These are phyloP conservation scores for Phoma sp. DNA, from an alignment of 2,329 filamentous ascomycete species.

Conservation along the genomic window DNA sequence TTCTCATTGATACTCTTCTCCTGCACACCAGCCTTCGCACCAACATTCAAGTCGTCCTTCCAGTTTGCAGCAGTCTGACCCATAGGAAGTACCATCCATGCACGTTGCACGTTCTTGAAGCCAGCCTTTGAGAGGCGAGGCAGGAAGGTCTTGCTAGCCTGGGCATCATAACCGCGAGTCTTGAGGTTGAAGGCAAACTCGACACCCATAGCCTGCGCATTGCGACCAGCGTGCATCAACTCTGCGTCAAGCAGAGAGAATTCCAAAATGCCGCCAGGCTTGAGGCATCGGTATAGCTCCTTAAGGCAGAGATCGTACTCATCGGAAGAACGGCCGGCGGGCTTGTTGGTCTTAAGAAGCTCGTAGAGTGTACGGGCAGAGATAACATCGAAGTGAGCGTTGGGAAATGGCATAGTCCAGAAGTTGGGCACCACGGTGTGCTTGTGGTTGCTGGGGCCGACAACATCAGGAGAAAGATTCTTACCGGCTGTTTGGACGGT, in stretches of 20 bases:
- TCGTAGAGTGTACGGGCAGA: slow-evolving; percentile 87
- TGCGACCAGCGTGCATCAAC: slow-evolving; percentile 81
- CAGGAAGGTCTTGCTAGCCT: slow-evolving; percentile 82
- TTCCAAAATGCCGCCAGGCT: slow-evolving; percentile 91
- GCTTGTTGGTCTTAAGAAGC: slow-evolving; percentile 72
- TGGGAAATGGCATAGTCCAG: slow-evolving; percentile 82
- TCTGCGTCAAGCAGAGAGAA: slow-evolving; percentile 90
- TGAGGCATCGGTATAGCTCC: slow-evolving; percentile 89
- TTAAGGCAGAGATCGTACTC: slow-evolving; percentile 86
- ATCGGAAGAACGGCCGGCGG: slow-evolving; percentile 60
- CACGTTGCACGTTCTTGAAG: slow-evolving; percentile 80
- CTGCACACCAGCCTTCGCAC: slow-evolving; percentile 33
- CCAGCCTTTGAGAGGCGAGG: slow-evolving; percentile 74
- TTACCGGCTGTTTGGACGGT: slow-evolving; percentile 72
- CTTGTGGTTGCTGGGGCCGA: slow-evolving; percentile 85
- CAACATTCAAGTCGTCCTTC: slow-evolving; percentile 46
- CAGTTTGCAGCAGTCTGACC: slow-evolving; percentile 58
- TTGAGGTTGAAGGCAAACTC: slow-evolving; percentile 92
- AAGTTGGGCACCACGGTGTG: slow-evolving; percentile 79
- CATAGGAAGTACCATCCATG: slow-evolving; percentile 90
- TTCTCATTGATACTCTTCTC: slow-evolving; percentile 48
- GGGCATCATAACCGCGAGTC: slow-evolving; percentile 87
- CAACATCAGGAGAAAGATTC: slow-evolving; percentile 57
- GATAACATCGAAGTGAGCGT: slow-evolving; percentile 88
- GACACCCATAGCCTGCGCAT: slow-evolving; percentile 81